Base-by-base conservation (phyloP, 768 basidiomycete species). In the Collybiopsis confluens region DNA sequence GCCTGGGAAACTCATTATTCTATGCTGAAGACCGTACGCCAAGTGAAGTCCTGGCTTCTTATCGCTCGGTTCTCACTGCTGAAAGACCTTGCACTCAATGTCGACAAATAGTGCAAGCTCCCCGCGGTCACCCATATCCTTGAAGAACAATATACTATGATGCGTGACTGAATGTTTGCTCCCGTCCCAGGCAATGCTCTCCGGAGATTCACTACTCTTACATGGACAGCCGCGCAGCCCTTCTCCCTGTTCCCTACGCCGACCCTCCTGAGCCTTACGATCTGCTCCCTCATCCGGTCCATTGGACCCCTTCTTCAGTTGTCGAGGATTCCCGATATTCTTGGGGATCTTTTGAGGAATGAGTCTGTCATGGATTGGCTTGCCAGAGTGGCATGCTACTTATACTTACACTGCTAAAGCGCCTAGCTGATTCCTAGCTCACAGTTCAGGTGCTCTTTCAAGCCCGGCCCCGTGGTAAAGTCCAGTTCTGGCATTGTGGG, bases 351-450 rank as follows among this genome's bases (percentile, higher is more conserved):
- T 8, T 67, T 82, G n/a, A 69, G 80, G 13, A 83, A 83, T 59
- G 81, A 82, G 62, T 78, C 78, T 0, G 73, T 82, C 4, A 73
- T 68, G 2, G 80, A 82, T 57, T 82, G 81, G 80, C 73, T 70
- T 26, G 59, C 70, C 1, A 71, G 68, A 50, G 69, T 73, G 23
- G 67, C 72, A 15, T 82, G 82, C 60, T 66, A 78, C 45, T 75
- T 3, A 76, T 79, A 74, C 63, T 82, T 9, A 66, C 64, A 15
- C 64, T 82, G 11, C 62, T 82, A 40, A 70, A 73, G 27, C 67
- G 73, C 15, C 70, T 83, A 68, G 74, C 73, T 3, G 80, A 80
- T 56, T 78, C 73, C 52, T 79, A 81, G 59, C 68, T 79, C 18
- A 78, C 75, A 1, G 68, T 81, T 27, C 68, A 68, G 48, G 67